These are phyloP conservation scores for Schizochytrium sp. DNA, from an alignment of 108 stramenopile species.

Conservation along the genomic window DNA sequence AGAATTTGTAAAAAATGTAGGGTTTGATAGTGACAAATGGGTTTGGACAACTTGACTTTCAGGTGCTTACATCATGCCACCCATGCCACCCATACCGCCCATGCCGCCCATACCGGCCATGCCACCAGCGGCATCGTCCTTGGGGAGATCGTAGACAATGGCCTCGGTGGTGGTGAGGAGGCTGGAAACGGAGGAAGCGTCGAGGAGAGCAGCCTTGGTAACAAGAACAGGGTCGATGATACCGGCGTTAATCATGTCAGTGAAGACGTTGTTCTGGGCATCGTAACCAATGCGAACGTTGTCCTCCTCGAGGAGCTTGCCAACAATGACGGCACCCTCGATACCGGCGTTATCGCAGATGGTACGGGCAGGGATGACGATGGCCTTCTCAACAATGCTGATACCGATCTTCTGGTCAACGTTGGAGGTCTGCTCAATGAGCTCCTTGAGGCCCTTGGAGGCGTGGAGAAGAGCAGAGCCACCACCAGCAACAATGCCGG, in stretches of 20 bases:
- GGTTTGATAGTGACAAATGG: no score
- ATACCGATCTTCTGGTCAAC: slow-evolving; percentile 99
- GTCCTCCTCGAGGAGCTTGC: slow-evolving; percentile 87
- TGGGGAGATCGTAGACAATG: slow-evolving; percentile 95
- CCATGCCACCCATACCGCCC: slow-evolving; percentile 93
- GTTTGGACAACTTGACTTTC: no score
- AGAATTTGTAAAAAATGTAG: no score
- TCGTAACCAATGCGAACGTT: slow-evolving; percentile 84
- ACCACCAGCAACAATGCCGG: slow-evolving; percentile 99
- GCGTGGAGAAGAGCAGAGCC: slow-evolving; percentile 98
- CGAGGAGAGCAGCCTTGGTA: slow-evolving; percentile 96
- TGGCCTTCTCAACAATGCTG: slow-evolving; percentile 95
- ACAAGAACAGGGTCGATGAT: slow-evolving; percentile 99
- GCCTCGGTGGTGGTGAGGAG: slow-evolving; percentile 97
- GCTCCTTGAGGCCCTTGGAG: slow-evolving; percentile 85
- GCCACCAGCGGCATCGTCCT: slow-evolving; percentile 75
- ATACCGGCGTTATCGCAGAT: slow-evolving; percentile 96
- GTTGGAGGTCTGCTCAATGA: slow-evolving; percentile 84
- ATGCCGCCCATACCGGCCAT: slow-evolving; percentile 80
- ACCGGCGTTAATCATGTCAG: slow-evolving; percentile 92
- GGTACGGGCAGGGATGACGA: slow-evolving; percentile 88
- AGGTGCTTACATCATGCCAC: slow-evolving; percentile 42
- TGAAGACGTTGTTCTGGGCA: slow-evolving; percentile 89
- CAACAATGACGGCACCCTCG: slow-evolving; percentile 94
- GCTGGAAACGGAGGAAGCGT: slow-evolving; percentile 96